A percentile compares a stretch with the other conserved stretches of the same genome.
Evolutionary conservation across 1,284 basidiomycete genomes (phyloP).

Genomic region (Phellopilus nigrolimitatus): DNA sequence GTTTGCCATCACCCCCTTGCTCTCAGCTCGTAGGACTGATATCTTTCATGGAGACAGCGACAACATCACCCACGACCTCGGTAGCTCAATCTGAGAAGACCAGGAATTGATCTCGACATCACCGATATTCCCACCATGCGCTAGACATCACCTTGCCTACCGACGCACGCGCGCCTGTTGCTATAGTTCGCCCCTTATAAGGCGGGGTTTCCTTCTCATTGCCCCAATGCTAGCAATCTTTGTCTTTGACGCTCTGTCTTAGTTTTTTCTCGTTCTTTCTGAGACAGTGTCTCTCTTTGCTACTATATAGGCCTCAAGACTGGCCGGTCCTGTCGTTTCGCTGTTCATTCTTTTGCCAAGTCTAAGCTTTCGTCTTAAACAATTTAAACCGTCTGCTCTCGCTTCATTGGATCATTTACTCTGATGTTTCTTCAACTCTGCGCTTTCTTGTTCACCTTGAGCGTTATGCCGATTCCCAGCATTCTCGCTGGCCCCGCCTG

Average conservation of each 20-base stretch:
- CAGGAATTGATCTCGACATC: too few species aligned
- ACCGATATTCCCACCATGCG: constrained; percentile 7
- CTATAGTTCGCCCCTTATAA: too few species aligned
- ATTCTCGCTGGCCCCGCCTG: constrained; percentile 46
- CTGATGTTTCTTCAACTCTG: constrained; percentile 32
- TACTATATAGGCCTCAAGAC: constrained; percentile 16
- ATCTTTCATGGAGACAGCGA: too few species aligned
- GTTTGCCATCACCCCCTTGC: too few species aligned
- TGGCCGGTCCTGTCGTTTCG: constrained; percentile 20
- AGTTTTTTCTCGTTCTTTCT: constrained; percentile 7
- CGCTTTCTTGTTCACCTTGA: constrained; percentile 35
- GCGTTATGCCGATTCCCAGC: constrained; percentile 27
- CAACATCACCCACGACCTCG: too few species aligned
- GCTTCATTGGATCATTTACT: constrained; percentile 30
- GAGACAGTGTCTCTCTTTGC: constrained; percentile 20
- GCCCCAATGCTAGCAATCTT: neutral
- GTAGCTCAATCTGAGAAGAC: too few species aligned
- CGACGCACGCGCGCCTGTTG: too few species aligned
- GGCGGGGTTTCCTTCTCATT: too few species aligned
- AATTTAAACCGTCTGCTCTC: constrained; percentile 22
- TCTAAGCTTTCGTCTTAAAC: constrained; percentile 16
- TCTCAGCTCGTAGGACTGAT: too few species aligned
- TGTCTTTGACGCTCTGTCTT: neutral
- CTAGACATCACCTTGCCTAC: constrained; percentile 19
- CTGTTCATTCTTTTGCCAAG: constrained; percentile 25